Base-by-base conservation (phyloP, 441 rosid genomes). In the Pelargonium australe region DNA sequence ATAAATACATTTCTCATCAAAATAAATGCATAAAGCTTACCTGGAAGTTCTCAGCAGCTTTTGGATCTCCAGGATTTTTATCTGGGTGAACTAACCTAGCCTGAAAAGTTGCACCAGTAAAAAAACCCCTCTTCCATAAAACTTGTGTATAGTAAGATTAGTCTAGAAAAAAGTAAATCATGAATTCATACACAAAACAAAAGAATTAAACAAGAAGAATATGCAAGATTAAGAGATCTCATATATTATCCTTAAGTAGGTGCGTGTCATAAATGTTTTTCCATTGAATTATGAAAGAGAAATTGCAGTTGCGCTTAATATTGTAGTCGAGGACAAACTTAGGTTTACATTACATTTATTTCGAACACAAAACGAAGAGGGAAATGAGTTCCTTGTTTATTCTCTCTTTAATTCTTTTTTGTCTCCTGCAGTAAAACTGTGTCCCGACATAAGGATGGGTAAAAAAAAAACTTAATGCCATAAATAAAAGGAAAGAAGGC, bases 1-100 rank as follows among this genome's bases (percentile, higher is more conserved):
- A 51, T 51, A 3, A 60, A 20, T 8, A 3, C 31, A 20, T 58
- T 62, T 23, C 34, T 62, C 40, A 23, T n/a, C 1, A 34, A 1
- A 67, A 11, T 14, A 34, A 16, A 11, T 13, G 14, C 43, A 6
- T 44, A 53, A 67, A 70, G 60, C 73, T 71, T 49, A 88, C 99
- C 92, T 90, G 96, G 79, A 95, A 95, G 73, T 89, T 95, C 75
- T 75, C 83, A 3, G 96, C 96, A 73, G 97, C 97, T 75, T 81
- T 87, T 43, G 96, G 92, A 79, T 88, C 97, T 37, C 83, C 87
- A 43, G 81, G 94, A 82, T 91, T 95, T 86, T 91, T 95, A 77
- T 95, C 99, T 31, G 97, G 99, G 72, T 95, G 96, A 70, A 95
- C 97, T 76, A 75, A 63, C 77, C 91, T 84, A 70, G 97, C 99